Evolutionary conservation across 2,329 filamentous ascomycete species (phyloP).

Genomic region (Fonsecaea nubica): DNA sequence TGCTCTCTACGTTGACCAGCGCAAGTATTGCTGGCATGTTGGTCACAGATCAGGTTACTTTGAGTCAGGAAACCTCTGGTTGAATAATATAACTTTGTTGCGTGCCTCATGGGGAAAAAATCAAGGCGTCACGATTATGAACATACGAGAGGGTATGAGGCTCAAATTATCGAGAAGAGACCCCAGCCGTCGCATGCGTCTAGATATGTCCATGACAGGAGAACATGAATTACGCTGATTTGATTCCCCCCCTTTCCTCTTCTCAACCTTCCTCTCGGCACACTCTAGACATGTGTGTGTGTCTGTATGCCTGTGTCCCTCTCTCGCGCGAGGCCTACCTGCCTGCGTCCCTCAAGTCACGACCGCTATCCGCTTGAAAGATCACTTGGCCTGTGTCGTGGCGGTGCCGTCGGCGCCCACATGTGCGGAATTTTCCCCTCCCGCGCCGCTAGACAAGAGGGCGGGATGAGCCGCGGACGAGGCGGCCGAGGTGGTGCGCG

Average conservation of each 20-base stretch:
- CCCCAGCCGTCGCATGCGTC: background rate
- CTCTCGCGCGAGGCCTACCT: too few relatives aligned
- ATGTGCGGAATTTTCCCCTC: background rate
- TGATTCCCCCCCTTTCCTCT: background rate
- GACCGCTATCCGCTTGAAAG: background rate
- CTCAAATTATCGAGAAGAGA: background rate
- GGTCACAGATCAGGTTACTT: constrained; percentile 48
- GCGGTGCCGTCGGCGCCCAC: background rate
- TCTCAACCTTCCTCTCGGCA: background rate
- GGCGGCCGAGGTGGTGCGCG: too few relatives aligned
- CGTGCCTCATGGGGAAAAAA: background rate
- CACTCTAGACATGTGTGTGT: background rate
- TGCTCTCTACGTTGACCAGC: constrained; percentile 78
- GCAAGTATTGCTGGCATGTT: constrained; percentile 80
- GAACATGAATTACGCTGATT: background rate
- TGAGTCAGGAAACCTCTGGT: constrained; percentile 16
- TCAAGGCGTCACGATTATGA: background rate
- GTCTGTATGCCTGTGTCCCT: too few relatives aligned
- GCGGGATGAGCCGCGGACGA: background rate
- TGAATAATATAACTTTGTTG: background rate
- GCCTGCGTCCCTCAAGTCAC: too few relatives aligned
- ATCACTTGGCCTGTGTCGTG: background rate
- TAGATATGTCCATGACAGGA: background rate
- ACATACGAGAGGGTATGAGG: background rate
- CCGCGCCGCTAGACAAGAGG: background rate